Evolutionary conservation across 2,329 filamentous ascomycete species (phyloP).

Genomic region (Myriosclerotinia curreyana): DNA sequence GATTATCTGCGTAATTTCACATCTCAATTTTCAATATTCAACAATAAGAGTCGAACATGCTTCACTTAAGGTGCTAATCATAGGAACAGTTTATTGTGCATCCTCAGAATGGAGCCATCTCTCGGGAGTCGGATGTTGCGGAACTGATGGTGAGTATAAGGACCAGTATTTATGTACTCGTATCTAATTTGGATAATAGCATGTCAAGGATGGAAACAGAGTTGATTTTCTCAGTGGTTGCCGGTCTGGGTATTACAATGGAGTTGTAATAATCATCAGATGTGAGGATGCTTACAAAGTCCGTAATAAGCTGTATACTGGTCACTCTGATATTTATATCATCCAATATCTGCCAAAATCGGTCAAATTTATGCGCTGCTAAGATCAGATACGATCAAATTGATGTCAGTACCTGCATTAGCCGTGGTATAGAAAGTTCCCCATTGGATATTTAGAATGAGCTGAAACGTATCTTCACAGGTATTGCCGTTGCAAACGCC

Average conservation of each 20-base stretch:
- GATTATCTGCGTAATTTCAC: not conserved
- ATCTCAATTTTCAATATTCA: too few relatives aligned
- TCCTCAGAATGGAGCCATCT: too few relatives aligned
- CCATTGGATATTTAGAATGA: not conserved
- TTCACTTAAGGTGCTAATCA: too few relatives aligned
- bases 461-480: conserved; percentile 36
- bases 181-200: not conserved
- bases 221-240: not conserved
- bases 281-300: not conserved
- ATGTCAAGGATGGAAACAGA: not conserved
- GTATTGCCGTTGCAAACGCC: conserved; percentile 70
- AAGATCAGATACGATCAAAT: conserved; percentile 82
- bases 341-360: conserved; percentile 52
- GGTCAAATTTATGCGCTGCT: conserved; percentile 57
- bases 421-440: conserved; percentile 15
- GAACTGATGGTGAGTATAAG: not conserved
- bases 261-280: not conserved
- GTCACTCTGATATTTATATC: conserved; percentile 66
- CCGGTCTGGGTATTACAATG: not conserved
- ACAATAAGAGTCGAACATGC: too few relatives aligned
- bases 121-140: not conserved
- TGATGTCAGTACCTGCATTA: conserved; percentile 67
- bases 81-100: too few relatives aligned
- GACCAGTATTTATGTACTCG: not conserved
- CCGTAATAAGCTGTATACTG: conserved; percentile 38